These are phyloP conservation scores for Neopestalotiopsis sp. DNA, from an alignment of 2,329 filamentous ascomycete genomes.

Conservation along the genomic window DNA sequence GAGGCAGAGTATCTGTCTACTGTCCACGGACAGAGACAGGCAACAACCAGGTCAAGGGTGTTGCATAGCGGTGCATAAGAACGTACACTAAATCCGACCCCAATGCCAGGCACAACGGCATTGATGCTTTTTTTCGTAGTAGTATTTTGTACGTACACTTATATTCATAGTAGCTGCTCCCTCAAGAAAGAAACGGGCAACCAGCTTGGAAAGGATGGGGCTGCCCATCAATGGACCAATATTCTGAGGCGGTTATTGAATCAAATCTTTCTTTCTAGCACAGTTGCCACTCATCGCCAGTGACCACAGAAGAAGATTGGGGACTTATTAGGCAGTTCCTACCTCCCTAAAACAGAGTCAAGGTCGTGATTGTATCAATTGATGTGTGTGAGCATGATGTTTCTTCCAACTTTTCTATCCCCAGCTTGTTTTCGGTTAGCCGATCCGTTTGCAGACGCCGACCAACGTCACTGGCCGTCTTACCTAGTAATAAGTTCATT, in stretches of 20 bases:
- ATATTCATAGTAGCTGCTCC: neutral
- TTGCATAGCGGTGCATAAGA: neutral
- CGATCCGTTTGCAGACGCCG: slow-evolving; percentile 3
- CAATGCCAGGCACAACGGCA: slow-evolving; percentile 1
- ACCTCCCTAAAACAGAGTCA: slow-evolving; percentile 16
- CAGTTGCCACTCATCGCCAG: neutral
- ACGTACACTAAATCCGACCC: neutral
- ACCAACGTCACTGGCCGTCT: slow-evolving; percentile 14
- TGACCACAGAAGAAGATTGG: neutral
- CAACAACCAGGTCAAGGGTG: no score
- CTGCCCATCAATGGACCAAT: no score
- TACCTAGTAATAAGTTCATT: neutral
- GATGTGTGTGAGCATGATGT: neutral
- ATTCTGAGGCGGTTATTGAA: no score
- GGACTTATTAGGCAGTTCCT: neutral
- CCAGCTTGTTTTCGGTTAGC: neutral
- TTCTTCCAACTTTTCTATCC: slow-evolving; percentile 13
- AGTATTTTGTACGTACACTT: neutral
- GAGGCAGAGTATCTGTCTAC: neutral
- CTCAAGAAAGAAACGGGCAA: neutral
- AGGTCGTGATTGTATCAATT: neutral
- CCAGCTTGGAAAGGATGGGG: no score
- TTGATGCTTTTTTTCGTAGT: neutral
- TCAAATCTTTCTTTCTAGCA: neutral
- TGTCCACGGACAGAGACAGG: neutral